Evolutionary conservation across 1,284 basidiomycete genomes (phyloP), one percentile per base, ranked within the genome.

Genomic region (Phlebopus sp.): DNA sequence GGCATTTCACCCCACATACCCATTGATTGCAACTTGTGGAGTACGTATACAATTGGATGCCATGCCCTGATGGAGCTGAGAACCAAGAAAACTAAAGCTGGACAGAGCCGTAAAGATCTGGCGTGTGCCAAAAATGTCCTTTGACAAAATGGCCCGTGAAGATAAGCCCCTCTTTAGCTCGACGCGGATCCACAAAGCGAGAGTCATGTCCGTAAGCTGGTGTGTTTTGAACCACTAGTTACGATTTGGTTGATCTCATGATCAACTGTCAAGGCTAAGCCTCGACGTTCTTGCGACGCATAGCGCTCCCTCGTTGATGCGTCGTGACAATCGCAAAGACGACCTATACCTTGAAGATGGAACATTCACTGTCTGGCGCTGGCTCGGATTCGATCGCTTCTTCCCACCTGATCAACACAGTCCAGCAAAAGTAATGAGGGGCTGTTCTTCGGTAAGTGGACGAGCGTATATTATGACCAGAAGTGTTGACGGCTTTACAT

Each of bases 111-210:
- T 87, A 17, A 88, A 88, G 62, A 84, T 90, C 8, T 90, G 86
- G 86, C 68, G 67, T 66, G 53, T 77, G 56, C 64, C 74, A 50
- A 52, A 62, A 32, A 44, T 70, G 49, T 44, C 60, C 9, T 55
- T 56, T 0, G 63, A 67, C 5, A 64, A 60, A 7, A 67, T 86
- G 15, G 66, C 69, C 23, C 72, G 83, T 35, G 82, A 84, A 62
- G 86, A 89, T 52, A 89, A 87, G 52, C 86, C 86, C 0, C 59
- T 90, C 2, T 89, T 88, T 57, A 84, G 79, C 54, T 84, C 76
- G 39, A 71, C 77, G 18, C 67, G 71, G 21, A 72, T 90, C 10
- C 86, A 88, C 55, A 78, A 77, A 54, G 77, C 83, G n/a, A 73
- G 80, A 11, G 76, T 86, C 1, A 59, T 82, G 15, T 84, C 82